phyloP scores from a whole-genome alignment of 2,329 filamentous ascomycete species.

The Trichoderma afroharzianum region DNA sequence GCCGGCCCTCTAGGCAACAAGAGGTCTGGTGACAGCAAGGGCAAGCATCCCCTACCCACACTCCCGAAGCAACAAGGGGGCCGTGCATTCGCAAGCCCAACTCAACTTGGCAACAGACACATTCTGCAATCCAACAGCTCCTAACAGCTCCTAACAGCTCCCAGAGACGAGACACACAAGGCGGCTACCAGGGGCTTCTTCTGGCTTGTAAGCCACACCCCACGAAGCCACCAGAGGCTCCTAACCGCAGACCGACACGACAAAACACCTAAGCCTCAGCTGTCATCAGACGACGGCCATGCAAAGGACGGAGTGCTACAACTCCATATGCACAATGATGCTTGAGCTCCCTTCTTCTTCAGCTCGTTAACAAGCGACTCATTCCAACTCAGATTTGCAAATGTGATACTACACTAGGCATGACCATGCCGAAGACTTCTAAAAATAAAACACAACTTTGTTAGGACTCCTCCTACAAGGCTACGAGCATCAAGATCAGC shows the following conservation, averaged over 20 bases:
- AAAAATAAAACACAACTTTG: neutral
- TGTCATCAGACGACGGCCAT: neutral
- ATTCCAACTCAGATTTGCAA: neutral
- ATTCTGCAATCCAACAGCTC: neutral
- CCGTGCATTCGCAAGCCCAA: slow-evolving; percentile 31
- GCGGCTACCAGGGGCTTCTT: neutral
- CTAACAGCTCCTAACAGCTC: neutral
- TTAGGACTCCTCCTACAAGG: neutral
- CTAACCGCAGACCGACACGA: slow-evolving; percentile 2
- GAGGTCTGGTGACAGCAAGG: slow-evolving; percentile 13
- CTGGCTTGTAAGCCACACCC: slow-evolving; percentile 3
- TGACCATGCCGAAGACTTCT: neutral
- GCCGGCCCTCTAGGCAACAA: slow-evolving; percentile 1
- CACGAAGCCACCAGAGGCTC: neutral
- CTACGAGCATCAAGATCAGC: neutral
- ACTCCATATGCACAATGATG: slow-evolving; percentile 3
- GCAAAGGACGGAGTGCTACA: neutral
- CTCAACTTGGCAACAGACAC: slow-evolving; percentile 31
- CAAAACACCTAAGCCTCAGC: neutral
- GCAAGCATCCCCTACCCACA: slow-evolving; percentile 16
- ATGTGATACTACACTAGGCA: neutral
- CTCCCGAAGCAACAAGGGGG: slow-evolving; percentile 9
- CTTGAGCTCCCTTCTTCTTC: neutral
- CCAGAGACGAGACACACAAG: neutral
- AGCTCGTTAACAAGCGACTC: neutral